These are phyloP conservation scores for Cryptococcus sp. DNA, from an alignment of 1,284 basidiomycete species.

Conservation along the genomic window DNA sequence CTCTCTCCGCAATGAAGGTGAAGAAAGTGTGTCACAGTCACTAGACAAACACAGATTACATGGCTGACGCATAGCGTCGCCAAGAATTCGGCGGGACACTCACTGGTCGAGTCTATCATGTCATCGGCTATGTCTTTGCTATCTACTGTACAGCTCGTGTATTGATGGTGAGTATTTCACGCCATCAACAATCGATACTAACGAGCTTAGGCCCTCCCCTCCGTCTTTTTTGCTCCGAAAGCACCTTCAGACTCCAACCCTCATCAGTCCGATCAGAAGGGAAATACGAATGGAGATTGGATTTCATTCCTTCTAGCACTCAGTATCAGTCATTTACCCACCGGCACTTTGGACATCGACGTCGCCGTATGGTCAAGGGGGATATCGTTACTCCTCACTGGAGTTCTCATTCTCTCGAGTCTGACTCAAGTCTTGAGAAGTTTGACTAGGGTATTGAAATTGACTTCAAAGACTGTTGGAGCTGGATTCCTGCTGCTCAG, in stretches of 20 bases:
- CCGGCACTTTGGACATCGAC: slow-evolving; percentile 36
- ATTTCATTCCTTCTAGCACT: slow-evolving; percentile 47
- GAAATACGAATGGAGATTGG: slow-evolving; percentile 48
- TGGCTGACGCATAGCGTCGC: slow-evolving; percentile 18
- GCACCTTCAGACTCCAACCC: too few relatives aligned
- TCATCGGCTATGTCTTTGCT: slow-evolving; percentile 44
- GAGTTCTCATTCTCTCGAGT: slow-evolving; percentile 41
- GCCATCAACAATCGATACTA: background rate
- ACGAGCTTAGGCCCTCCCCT: slow-evolving; percentile 35
- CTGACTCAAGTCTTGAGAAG: slow-evolving; percentile 45
- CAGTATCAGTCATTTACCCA: slow-evolving; percentile 39
- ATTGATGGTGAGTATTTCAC: slow-evolving; percentile 39
- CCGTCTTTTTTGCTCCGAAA: slow-evolving; percentile 38
- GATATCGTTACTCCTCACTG: slow-evolving; percentile 46
- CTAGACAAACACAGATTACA: background rate
- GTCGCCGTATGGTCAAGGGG: slow-evolving; percentile 40
- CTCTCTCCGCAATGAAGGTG: slow-evolving; percentile 37
- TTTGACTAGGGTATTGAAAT: slow-evolving; percentile 39
- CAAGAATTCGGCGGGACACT: slow-evolving; percentile 44
- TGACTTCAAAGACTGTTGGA: slow-evolving; percentile 46
- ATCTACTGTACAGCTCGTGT: slow-evolving; percentile 45
- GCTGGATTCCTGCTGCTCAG: slow-evolving; percentile 45
- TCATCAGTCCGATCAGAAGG: slow-evolving; percentile 22
- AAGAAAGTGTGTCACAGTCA: slow-evolving; percentile 23
- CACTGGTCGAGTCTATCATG: slow-evolving; percentile 35